Conservation (phyloP, 352 stramenopile genomes). For the Globisporangium irregulare region DNA sequence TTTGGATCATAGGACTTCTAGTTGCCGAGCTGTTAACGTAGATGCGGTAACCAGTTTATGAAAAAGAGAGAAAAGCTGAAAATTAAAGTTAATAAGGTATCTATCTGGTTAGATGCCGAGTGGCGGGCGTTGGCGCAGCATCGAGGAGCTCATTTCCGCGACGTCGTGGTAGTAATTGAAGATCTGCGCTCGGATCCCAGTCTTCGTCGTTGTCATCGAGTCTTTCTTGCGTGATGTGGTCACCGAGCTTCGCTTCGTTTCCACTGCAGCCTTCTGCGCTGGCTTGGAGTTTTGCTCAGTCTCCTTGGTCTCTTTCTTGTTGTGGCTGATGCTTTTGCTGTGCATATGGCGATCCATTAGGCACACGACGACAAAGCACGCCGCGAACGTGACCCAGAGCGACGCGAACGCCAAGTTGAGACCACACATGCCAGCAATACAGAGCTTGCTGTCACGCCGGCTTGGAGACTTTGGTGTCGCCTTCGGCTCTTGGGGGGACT, state of each 20-base stretch:
- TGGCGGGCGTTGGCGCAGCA: slow-evolving; percentile 4
- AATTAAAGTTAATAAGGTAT: neutral
- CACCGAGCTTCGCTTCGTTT: neutral
- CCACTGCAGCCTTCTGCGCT: neutral
- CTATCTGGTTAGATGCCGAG: neutral
- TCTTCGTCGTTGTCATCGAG: neutral
- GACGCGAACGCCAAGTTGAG: slow-evolving; percentile 42
- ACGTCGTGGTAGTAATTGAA: slow-evolving; percentile 13
- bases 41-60: neutral
- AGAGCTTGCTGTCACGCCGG: slow-evolving; percentile 9
- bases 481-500: neutral
- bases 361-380: slow-evolving; percentile 38
- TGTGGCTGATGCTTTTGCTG: neutral
- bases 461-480: neutral
- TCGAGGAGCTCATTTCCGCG: slow-evolving; percentile 7
- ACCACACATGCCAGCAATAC: slow-evolving; percentile 34
- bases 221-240: neutral
- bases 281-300: neutral
- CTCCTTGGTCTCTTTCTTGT: neutral
- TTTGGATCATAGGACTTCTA: neutral
- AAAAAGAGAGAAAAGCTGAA: neutral
- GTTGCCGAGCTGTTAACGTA: neutral
- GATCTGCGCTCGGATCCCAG: slow-evolving; percentile 6
- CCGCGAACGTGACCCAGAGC: slow-evolving; percentile 28
- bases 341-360: slow-evolving; percentile 24